Conservation (phyloP, 768 basidiomycete genomes). For the Neoboletus brunneissimus region DNA sequence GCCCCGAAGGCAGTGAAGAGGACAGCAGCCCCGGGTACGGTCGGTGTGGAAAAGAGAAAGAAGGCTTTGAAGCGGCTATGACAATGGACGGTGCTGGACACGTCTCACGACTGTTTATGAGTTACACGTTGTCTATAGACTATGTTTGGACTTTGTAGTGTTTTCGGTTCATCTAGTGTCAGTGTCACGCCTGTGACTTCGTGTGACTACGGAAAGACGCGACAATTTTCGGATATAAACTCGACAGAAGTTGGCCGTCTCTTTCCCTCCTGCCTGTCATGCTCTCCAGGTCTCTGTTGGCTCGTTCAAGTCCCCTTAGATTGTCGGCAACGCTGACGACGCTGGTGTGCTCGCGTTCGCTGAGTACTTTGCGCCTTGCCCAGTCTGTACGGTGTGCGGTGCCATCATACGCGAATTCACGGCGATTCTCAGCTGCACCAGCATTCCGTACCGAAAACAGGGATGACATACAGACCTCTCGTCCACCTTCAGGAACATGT, state of each 20-base stretch:
- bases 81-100: conserved; percentile 10
- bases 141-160: too few species aligned
- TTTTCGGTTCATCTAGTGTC: conserved; percentile 3
- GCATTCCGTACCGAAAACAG: conserved; percentile 2
- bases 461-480: neutral
- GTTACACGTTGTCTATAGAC: neutral
- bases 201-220: conserved; percentile 17
- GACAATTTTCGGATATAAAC: conserved; percentile 15
- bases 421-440: conserved; percentile 21
- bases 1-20: conserved; percentile 68
- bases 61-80: conserved; percentile 82
- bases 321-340: conserved; percentile 8
- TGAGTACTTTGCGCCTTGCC: conserved; percentile 8
- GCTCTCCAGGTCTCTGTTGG: conserved; percentile 23
- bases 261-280: conserved; percentile 8
- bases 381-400: neutral
- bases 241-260: neutral
- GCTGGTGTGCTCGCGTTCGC: conserved; percentile 13
- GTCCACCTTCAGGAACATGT: conserved; percentile 37
- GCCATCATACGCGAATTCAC: conserved; percentile 3
- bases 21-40: conserved; percentile 50
- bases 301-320: conserved; percentile 9
- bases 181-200: conserved; percentile 19
- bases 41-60: conserved; percentile 79
- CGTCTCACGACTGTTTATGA: neutral